These are phyloP conservation scores for Gracilaria vermiculophylla DNA, from an alignment of 23 red algal species.

Conservation along the genomic window DNA sequence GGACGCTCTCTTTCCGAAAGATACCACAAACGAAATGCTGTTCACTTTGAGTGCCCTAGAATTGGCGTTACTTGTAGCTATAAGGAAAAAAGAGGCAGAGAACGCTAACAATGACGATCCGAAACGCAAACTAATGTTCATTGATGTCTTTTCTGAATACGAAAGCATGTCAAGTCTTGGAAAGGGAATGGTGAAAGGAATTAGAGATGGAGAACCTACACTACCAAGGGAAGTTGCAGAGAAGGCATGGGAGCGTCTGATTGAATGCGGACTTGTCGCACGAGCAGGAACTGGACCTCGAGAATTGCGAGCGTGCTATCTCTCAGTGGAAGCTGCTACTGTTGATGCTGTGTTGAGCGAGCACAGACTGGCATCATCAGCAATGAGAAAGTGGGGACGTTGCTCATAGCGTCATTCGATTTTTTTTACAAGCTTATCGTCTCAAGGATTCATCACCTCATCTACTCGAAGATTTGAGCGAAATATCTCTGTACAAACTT, in stretches of 20 bases:
- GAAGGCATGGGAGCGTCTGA: conserved; percentile 32
- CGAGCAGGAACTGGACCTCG: conserved; percentile 31
- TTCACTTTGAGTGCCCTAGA: conserved; percentile 4
- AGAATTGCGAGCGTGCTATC: not conserved
- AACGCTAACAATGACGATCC: not conserved
- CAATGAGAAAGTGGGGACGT: conserved; percentile 1
- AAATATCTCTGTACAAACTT: no score
- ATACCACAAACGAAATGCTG: not conserved
- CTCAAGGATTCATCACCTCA: no score
- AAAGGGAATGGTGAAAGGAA: conserved; percentile 17
- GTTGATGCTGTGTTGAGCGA: not conserved
- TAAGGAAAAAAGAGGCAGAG: not conserved
- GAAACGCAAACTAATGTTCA: conserved; percentile 20
- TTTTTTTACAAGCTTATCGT: no score
- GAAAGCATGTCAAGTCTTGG: conserved; percentile 11
- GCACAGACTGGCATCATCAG: not conserved
- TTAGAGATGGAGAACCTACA: conserved; percentile 14
- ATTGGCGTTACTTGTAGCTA: conserved; percentile 24
- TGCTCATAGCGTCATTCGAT: not conserved
- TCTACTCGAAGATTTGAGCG: no score
- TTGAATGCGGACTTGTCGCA: conserved; percentile 30
- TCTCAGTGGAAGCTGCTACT: not conserved
- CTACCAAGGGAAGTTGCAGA: conserved; percentile 26
- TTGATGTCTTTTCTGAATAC: conserved; percentile 7
- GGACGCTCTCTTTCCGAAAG: not conserved